A percentile compares a stretch with the other conserved stretches of the same genome.
Conservation (phyloP, 179 eudicot genomes). For the Heliamphora pulchella region DNA sequence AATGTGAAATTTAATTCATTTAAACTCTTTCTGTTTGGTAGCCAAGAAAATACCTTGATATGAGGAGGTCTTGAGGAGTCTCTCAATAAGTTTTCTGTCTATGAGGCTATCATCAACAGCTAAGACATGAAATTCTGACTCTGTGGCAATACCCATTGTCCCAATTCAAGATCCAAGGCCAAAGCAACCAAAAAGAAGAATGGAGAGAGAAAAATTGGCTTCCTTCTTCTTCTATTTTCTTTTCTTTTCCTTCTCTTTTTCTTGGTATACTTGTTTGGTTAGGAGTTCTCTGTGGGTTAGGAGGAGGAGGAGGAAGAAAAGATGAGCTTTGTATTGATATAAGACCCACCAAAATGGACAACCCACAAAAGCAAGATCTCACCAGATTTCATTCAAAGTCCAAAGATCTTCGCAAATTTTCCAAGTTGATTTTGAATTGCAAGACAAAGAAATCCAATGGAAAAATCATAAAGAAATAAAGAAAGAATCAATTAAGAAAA, state of each 20-base stretch:
- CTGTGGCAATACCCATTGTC: slow-evolving; percentile 63
- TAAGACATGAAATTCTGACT: slow-evolving; percentile 74
- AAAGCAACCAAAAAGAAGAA: background rate
- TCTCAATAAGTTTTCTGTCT: slow-evolving; percentile 79
- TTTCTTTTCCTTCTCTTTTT: background rate
- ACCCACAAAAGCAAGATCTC: slow-evolving; percentile 75
- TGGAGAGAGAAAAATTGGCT: background rate
- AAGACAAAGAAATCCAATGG: slow-evolving; percentile 35
- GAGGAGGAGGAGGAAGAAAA: slow-evolving; percentile 17
- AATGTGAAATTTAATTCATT: too few relatives aligned
- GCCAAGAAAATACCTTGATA: slow-evolving; percentile 51
- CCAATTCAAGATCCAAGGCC: slow-evolving; percentile 15
- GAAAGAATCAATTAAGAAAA: slow-evolving; percentile 22
- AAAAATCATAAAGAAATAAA: slow-evolving; percentile 14
- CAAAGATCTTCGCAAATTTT: slow-evolving; percentile 38
- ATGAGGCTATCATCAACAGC: slow-evolving; percentile 90
- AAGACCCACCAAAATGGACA: slow-evolving; percentile 45
- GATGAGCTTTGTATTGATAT: slow-evolving; percentile 20
- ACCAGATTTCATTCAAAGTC: slow-evolving; percentile 52
- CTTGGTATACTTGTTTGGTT: background rate
- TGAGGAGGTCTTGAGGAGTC: slow-evolving; percentile 77
- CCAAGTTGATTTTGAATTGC: slow-evolving; percentile 34
- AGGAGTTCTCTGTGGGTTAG: slow-evolving; percentile 10
- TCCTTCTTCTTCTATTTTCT: too few relatives aligned
- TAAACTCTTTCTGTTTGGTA: background rate